Evolutionary conservation across 768 basidiomycete genomes (phyloP), one percentile per base, ranked within the genome.

Genomic region (Chalciporus piperatus): DNA sequence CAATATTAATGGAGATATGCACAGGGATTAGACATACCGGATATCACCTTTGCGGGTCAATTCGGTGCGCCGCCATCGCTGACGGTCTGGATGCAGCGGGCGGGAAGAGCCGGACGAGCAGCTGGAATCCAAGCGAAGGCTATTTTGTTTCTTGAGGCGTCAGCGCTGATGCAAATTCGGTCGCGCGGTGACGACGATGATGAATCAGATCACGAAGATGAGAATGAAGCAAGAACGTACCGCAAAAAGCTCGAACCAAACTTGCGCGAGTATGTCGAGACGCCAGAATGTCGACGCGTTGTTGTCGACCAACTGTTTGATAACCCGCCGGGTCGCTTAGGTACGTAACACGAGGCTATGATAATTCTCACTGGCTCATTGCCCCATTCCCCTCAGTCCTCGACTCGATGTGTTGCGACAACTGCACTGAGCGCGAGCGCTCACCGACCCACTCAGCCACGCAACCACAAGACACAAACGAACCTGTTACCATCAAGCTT

Each of bases 11-110:
- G n/a, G 27, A 11, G 8, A 7, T 25, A 16, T 14, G n/a, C n/a
- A n/a, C n/a, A 72, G 70, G 70, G 70, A 3, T 48, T 64, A 0
- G 69, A 72, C 43, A 73, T 74, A 20, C 65, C 69, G 0, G 67
- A 76, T 50, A 65, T 76, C 27, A 64, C 65, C 13, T 62, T 67
- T 13, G 63, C 70, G 1, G 57, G 71, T n/a, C 74, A 75, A 44
- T 72, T 74, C 38, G 63, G 66, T 2, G 13, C 35, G 17, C 52
- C 48, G 9, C 17, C 8, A 4, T 54, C 48, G 1, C 40, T 49
- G 25, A 41, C 44, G 0, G 12, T 50, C 8, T 49, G 48, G 52
- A 4, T 46, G 6, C 48, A 50, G 35, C 35, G 17, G 25, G 42
- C 42, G 2, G 49, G 49, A 27, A 35, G 35, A 37, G 42, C 37